These are phyloP conservation scores for Ampelocalamus luodianensis DNA, from an alignment of 176 grass and related monocot genomes.

Conservation along the genomic window DNA sequence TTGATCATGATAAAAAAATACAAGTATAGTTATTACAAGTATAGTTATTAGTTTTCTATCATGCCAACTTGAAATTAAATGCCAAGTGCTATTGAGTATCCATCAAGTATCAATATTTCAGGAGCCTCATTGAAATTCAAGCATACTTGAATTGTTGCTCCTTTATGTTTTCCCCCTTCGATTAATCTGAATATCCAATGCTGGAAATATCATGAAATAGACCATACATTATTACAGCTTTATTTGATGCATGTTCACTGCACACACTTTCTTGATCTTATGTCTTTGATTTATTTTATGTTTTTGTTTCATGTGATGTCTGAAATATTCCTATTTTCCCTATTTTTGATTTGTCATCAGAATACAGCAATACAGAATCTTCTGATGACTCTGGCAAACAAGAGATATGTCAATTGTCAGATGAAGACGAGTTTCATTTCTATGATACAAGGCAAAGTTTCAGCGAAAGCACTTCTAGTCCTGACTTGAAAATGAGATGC, in stretches of 20 bases:
- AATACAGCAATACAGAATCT: conserved; percentile 92
- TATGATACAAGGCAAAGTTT: conserved; percentile 89
- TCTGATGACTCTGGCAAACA: conserved; percentile 88
- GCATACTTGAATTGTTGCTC: conserved; percentile 17
- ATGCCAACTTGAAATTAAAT: conserved; percentile 6
- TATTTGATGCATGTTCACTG: neutral
- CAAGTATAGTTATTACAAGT: neutral
- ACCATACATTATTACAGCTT: conserved; percentile 7
- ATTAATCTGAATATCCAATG: conserved; percentile 31
- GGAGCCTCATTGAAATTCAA: neutral
- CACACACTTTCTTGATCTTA: neutral
- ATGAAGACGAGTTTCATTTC: conserved; percentile 75
- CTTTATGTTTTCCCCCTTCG: neutral
- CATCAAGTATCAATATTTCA: neutral
- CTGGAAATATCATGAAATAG: conserved; percentile 27
- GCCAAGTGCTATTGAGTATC: neutral
- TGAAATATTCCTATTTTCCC: conserved; percentile 3
- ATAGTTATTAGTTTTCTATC: neutral
- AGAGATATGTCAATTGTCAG: conserved; percentile 69
- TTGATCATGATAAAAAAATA: neutral
- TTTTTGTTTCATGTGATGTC: neutral
- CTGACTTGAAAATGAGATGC: conserved; percentile 43
- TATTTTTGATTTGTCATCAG: conserved; percentile 52
- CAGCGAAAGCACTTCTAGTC: conserved; percentile 52
- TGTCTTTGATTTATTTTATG: conserved; percentile 25